A percentile compares a stretch with the other conserved stretches of the same genome.
Conservation (phyloP, 495 filamentous ascomycete genomes). For the Lasiosphaeria ovina region DNA sequence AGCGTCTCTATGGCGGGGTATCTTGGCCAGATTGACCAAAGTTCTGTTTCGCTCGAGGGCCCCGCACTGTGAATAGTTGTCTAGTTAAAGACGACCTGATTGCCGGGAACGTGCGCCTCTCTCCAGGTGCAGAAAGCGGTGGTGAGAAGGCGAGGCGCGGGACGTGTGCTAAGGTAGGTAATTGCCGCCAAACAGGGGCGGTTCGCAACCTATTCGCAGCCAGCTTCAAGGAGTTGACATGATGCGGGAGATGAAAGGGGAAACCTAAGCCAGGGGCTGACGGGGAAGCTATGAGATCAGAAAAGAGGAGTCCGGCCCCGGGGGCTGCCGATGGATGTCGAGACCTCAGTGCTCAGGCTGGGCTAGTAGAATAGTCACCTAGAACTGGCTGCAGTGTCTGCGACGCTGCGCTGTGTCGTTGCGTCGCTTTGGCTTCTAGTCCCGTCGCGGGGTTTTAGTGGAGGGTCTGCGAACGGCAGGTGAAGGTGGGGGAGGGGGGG, state of each 20-base stretch:
- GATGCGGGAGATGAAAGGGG: not conserved
- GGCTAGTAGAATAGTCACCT: not conserved
- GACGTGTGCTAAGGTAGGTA: not conserved
- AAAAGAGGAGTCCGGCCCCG: constrained; percentile 4
- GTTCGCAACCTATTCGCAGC: not conserved
- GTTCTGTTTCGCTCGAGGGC: not conserved
- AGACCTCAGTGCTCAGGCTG: not conserved
- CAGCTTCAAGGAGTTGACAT: not conserved
- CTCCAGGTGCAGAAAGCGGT: not conserved
- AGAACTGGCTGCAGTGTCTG: not conserved
- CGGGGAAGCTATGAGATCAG: constrained; percentile 3
- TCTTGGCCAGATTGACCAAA: no score
- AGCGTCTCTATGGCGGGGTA: no score
- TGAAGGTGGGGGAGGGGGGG: constrained; percentile 1
- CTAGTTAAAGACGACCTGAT: not conserved
- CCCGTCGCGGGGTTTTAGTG: constrained; percentile 4
- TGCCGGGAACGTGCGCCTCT: not conserved
- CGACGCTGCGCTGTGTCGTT: not conserved
- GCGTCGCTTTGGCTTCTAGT: not conserved
- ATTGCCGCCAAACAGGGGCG: not conserved
- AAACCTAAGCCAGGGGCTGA: not conserved
- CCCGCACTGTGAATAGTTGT: not conserved
- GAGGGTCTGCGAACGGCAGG: not conserved
- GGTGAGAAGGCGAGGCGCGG: not conserved
- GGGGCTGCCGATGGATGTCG: constrained; percentile 4